Base-by-base conservation (phyloP, 805 yeast species). In the Pichia heedii region DNA sequence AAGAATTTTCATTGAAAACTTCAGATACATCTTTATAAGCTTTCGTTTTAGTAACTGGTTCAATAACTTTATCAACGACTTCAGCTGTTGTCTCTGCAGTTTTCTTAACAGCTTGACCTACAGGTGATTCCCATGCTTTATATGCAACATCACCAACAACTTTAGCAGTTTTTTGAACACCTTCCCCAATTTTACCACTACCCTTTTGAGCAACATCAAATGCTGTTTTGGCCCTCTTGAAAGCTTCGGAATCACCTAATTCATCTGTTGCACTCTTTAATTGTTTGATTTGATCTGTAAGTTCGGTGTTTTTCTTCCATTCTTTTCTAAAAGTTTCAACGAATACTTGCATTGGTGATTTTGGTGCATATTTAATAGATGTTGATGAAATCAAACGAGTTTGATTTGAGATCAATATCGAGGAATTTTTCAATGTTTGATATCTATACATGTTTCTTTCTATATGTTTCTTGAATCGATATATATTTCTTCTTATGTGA, bases 41-140 rank as follows among this genome's bases (percentile, higher is more conserved):
- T 63, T 82, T 77, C 1, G 98, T 90, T 45, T 90, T 69, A 63
- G 97, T 79, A 40, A 93, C 93, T 11, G 99, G 99, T 55, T 89
- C 97, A 29, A 84, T 87, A 45, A 74, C 77, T 63, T 84, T 86
- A 55, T 86, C 93, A n/a, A 90, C 81, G 13, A 73, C 79, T 43
- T 85, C 86, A 2, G 94, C 96, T 4, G 96, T 79, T 41, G 76
- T 74, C 46, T 73, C 74, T n/a, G 87, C 90, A 0, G 88, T 87
- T 36, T 77, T 72, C 56, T 97, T 76, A n/a, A 96, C 89, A 39
- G 81, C 83, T 61, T 81, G 79, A 48, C 95, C 93, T 36, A 90
- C 84, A 21, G 93, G 85, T 1, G 96, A 87, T 48, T 93, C 96
- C 98, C 98, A 93, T 1, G 97, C 96, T 47, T 81, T 82, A 33